Evolutionary conservation across 2,329 filamentous ascomycete genomes (phyloP).

Genomic region (Colletotrichum cereale): DNA sequence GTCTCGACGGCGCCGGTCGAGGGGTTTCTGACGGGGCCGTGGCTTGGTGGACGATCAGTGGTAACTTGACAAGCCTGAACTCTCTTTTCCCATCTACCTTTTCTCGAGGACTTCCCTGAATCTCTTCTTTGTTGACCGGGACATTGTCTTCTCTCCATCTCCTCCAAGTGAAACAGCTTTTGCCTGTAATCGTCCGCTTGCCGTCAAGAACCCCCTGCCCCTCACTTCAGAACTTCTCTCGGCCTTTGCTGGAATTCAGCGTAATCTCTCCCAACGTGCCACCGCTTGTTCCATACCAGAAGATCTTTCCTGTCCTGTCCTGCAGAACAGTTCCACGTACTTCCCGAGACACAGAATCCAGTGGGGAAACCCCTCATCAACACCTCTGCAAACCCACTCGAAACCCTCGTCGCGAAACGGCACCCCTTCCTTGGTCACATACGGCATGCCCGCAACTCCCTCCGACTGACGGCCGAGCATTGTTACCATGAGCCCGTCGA

Average conservation of each 20-base stretch:
- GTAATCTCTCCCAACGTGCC: slow-evolving; percentile 24
- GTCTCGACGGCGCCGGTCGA: background rate
- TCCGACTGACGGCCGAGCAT: slow-evolving; percentile 16
- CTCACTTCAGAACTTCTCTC: background rate
- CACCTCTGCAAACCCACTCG: background rate
- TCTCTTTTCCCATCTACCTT: slow-evolving; percentile 1
- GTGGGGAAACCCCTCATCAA: background rate
- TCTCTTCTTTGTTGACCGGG: background rate
- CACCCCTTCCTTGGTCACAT: background rate
- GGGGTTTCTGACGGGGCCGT: background rate
- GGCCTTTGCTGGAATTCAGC: background rate
- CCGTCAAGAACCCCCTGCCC: background rate
- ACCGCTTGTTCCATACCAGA: slow-evolving; percentile 1
- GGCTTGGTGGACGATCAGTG: background rate
- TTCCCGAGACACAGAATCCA: slow-evolving; percentile 15
- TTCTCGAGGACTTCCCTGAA: background rate
- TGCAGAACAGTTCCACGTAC: background rate
- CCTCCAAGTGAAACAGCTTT: background rate
- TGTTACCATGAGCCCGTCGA: slow-evolving; percentile 9
- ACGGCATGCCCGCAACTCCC: background rate
- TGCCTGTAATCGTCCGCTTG: background rate
- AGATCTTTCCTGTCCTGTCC: slow-evolving; percentile 12
- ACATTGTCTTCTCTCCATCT: background rate
- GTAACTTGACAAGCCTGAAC: slow-evolving; percentile 4
- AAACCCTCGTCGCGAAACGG: background rate